These are phyloP conservation scores for Scutellaria minor DNA, from an alignment of 257 asterid species.

Conservation along the genomic window DNA sequence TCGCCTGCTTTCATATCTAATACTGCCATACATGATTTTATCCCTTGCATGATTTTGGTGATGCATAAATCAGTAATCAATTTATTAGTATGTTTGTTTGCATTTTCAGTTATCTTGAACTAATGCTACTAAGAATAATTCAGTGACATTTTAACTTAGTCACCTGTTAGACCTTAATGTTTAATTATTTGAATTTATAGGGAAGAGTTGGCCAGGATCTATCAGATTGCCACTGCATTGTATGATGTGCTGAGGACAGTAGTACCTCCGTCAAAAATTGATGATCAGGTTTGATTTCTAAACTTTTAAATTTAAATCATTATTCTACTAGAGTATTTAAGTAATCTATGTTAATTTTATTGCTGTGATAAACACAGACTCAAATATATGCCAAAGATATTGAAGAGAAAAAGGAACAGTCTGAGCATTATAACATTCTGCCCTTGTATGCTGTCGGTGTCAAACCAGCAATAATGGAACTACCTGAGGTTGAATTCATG, in stretches of 20 bases:
- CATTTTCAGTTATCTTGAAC: constrained; percentile 14
- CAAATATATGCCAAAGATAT: constrained; percentile 74
- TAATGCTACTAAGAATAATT: background rate
- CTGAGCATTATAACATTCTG: constrained; percentile 71
- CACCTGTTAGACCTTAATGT: no score
- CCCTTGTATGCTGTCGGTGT: no score
- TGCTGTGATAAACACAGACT: constrained; percentile 54
- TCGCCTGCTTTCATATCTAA: background rate
- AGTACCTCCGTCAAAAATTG: constrained; percentile 64
- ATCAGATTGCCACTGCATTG: constrained; percentile 86
- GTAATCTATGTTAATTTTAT: constrained; percentile 15
- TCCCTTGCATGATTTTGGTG: constrained; percentile 8
- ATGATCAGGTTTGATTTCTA: constrained; percentile 58
- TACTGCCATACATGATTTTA: background rate
- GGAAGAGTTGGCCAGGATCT: constrained; percentile 93
- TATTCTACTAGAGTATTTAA: constrained; percentile 4
- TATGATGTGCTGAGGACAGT: constrained; percentile 81
- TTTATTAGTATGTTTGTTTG: constrained; percentile 5
- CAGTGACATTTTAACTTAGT: no score
- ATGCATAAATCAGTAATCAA: constrained; percentile 3
- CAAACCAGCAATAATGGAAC: no score
- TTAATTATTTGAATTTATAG: constrained; percentile 41
- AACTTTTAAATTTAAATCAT: constrained; percentile 18
- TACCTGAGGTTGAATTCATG: no score
- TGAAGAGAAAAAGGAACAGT: constrained; percentile 83